Evolutionary conservation across 2,329 filamentous ascomycete species (phyloP).

Genomic region (Cylindrodendrum hubeiense): DNA sequence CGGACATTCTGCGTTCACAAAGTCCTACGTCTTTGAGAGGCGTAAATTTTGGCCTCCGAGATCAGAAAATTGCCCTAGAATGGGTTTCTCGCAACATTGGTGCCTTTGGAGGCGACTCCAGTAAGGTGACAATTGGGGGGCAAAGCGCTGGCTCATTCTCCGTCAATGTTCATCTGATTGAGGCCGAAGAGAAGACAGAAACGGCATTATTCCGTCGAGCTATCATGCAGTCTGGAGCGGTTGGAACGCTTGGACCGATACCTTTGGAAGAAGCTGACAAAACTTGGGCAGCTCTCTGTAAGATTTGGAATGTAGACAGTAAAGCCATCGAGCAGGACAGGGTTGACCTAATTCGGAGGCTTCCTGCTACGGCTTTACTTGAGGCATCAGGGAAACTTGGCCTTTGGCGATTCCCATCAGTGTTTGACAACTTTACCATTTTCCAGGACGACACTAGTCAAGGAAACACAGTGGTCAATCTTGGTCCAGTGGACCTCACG

Average conservation of each 20-base stretch:
- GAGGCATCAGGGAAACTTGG: background rate
- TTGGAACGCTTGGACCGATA: conserved; percentile 1
- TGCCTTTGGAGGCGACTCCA: conserved; percentile 8
- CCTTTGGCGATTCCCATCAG: background rate
- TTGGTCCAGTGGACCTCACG: background rate
- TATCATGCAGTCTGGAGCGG: conserved; percentile 1
- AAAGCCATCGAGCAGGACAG: background rate
- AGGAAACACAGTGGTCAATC: background rate
- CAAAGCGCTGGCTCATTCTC: conserved; percentile 1
- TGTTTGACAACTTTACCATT: background rate
- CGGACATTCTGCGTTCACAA: conserved; percentile 1
- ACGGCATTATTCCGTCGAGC: background rate
- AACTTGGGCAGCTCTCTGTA: background rate
- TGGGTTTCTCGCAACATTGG: conserved; percentile 11
- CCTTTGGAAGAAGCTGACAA: background rate
- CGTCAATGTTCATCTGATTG: conserved; percentile 1
- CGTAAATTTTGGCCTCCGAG: conserved; percentile 12
- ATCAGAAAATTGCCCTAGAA: conserved; percentile 5
- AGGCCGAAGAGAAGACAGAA: background rate
- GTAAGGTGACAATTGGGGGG: background rate
- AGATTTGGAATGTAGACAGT: background rate
- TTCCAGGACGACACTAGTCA: background rate
- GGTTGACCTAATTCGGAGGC: background rate
- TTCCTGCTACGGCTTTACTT: background rate
- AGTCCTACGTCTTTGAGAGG: background rate